Evolutionary conservation across 306 rosid genomes (phyloP), one percentile per base, ranked within the genome.

Genomic region (Citrullus mucosospermus): DNA sequence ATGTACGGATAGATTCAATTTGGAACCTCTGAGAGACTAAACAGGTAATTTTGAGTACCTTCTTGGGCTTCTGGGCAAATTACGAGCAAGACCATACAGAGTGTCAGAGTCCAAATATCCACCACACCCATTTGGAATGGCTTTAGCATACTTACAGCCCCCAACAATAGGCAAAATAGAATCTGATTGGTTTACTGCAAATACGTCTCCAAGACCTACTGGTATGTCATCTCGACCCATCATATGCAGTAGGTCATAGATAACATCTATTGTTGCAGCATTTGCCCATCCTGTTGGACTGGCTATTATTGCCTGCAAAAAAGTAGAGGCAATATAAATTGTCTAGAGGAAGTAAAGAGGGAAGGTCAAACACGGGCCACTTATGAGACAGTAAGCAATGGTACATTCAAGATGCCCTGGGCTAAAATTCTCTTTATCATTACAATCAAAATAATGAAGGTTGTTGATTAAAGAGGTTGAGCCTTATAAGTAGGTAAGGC

Each of bases 231-330:
- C 99, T 44, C 97, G 91, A 11, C 99, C 97, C 97, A 95, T 95
- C 99, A 91, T 95, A 87, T 95, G 99, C 54, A 95, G 85, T 69
- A 95, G 30, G 66, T 92, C 97, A 80, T 92, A 92, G 3, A 92
- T 38, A 11, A 92, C 79, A 81, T 95, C 97, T 80, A 91, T 91
- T 75, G 97, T 95, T 78, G 97, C 99, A 36, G 87, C 97, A 83
- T 91, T 90, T 77, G 96, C 96, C 99, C 99, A 95, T 38, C 99
- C 97, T 1, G 88, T 92, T 85, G 97, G 96, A 70, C 92, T 95
- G 60, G 91, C 91, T 58, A 92, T 89, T 58, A 95, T 88, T 83
- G 90, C 99, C 99, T 95, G 81, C 6, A 67, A 16, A 22, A 54
- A 74, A 25, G 58, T 53, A 18, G 15, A 30, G 53, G 13, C 20